Conservation (phyloP, 23 red algal species). For the Porphyridium purpureum region DNA sequence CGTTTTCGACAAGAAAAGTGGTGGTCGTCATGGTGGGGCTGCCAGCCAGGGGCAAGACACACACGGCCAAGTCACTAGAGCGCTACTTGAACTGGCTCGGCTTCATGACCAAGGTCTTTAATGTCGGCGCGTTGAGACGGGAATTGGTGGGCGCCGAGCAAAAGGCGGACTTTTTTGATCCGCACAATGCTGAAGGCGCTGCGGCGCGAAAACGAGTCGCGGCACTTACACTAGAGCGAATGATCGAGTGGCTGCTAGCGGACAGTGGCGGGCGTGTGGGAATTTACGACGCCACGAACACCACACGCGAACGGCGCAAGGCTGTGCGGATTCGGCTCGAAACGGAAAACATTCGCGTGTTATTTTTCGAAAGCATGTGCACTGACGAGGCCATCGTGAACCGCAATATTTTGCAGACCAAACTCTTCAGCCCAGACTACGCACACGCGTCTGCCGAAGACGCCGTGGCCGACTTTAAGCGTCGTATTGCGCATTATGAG, state of each 20-base stretch:
- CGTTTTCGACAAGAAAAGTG: slow-evolving; percentile 71
- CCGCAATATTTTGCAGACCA: slow-evolving; percentile 87
- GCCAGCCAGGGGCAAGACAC: slow-evolving; percentile 83
- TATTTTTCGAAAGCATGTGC: slow-evolving; percentile 82
- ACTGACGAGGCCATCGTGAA: slow-evolving; percentile 74
- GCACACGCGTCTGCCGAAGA: slow-evolving; percentile 50
- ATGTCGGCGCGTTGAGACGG: slow-evolving; percentile 76
- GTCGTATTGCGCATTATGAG: slow-evolving; percentile 52
- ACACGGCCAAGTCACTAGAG: slow-evolving; percentile 72
- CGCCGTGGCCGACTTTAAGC: slow-evolving; percentile 74
- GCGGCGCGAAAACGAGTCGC: slow-evolving; percentile 59
- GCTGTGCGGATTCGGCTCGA: slow-evolving; percentile 66
- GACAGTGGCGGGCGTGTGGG: slow-evolving; percentile 62
- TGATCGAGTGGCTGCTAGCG: slow-evolving; percentile 78
- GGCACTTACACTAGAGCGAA: slow-evolving; percentile 45
- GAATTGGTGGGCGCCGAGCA: slow-evolving; percentile 48
- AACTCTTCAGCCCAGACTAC: slow-evolving; percentile 75
- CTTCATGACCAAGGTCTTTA: slow-evolving; percentile 54
- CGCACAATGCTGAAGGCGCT: slow-evolving; percentile 49
- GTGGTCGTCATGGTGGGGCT: slow-evolving; percentile 95
- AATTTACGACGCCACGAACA: slow-evolving; percentile 95
- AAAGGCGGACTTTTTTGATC: slow-evolving; percentile 62
- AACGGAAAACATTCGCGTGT: slow-evolving; percentile 59
- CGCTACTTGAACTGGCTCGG: slow-evolving; percentile 97
- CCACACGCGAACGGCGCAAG: slow-evolving; percentile 37